Conservation (phyloP, 2,329 filamentous ascomycete species). For the Clonostachys rosea region DNA sequence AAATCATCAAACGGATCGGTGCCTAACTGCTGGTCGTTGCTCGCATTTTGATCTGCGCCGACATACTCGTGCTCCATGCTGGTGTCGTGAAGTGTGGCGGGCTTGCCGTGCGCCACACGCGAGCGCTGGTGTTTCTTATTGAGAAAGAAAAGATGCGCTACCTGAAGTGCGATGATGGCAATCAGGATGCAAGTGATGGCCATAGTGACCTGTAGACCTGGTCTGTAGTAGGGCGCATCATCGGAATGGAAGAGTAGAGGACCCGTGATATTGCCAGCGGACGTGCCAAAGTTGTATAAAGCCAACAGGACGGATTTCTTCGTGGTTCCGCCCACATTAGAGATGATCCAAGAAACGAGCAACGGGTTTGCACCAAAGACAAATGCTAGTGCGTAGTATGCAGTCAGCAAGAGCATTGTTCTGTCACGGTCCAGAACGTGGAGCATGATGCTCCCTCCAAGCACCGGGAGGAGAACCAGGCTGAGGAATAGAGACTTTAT, state of each 20-base stretch:
- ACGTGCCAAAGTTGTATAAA: slow-evolving; percentile 57
- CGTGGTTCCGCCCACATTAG: slow-evolving; percentile 63
- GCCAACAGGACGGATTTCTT: slow-evolving; percentile 64
- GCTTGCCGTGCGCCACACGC: slow-evolving; percentile 56
- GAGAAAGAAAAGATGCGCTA: slow-evolving; percentile 46
- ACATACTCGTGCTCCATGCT: slow-evolving; percentile 54
- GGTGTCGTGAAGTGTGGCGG: slow-evolving; percentile 50
- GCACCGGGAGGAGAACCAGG: slow-evolving; percentile 50
- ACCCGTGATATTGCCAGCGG: slow-evolving; percentile 63
- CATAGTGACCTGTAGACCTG: slow-evolving; percentile 50
- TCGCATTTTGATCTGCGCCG: slow-evolving; percentile 8
- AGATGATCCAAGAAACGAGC: slow-evolving; percentile 64
- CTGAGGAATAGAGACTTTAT: slow-evolving; percentile 53
- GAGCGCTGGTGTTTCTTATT: slow-evolving; percentile 51
- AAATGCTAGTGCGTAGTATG: slow-evolving; percentile 63
- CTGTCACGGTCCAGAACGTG: slow-evolving; percentile 42
- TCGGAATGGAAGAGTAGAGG: slow-evolving; percentile 55
- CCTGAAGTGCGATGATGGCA: slow-evolving; percentile 46
- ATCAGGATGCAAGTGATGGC: slow-evolving; percentile 50
- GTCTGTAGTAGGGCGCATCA: slow-evolving; percentile 54
- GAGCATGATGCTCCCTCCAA: slow-evolving; percentile 54
- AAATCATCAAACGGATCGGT: slow-evolving; percentile 53
- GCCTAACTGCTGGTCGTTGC: slow-evolving; percentile 23
- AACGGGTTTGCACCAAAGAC: slow-evolving; percentile 63
- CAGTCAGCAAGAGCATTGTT: slow-evolving; percentile 42